Evolutionary conservation across 139 green algal genomes (phyloP).

Genomic region (Tetradesmus lagerheimii): DNA sequence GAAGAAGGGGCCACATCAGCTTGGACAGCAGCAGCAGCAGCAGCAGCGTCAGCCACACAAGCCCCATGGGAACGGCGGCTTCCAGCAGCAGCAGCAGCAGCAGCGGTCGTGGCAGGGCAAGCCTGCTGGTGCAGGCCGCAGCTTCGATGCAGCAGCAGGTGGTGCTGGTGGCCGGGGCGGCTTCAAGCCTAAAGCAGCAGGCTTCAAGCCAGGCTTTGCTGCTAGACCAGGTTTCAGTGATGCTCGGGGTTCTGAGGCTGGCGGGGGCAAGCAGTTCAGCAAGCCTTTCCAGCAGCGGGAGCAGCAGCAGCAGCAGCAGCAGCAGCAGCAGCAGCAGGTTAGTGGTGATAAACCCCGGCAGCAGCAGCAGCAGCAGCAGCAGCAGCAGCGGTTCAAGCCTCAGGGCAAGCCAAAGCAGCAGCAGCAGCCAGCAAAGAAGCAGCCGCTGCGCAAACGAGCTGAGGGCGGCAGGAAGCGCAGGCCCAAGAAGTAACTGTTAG

Average conservation of each 20-base stretch:
- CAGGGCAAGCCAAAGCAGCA: neutral
- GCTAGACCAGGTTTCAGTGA: neutral
- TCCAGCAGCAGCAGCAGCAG: slow-evolving; percentile 7
- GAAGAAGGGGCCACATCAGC: neutral
- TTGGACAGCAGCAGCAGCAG: slow-evolving; percentile 8
- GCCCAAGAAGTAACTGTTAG: slow-evolving; percentile 14
- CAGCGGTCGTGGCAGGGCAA: neutral
- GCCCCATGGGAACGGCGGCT: neutral
- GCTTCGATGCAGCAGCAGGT: neutral
- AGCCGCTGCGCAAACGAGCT: slow-evolving; percentile 19
- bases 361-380: neutral
- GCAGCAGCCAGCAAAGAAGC: slow-evolving; percentile 4
- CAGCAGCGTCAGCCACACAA: neutral
- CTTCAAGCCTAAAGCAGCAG: neutral
- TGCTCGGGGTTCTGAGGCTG: neutral
- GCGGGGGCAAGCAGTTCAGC: neutral
- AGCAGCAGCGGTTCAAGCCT: slow-evolving; percentile 1
- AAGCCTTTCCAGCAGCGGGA: neutral
- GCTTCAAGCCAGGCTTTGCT: neutral
- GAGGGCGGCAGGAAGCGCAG: slow-evolving; percentile 37
- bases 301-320: neutral
- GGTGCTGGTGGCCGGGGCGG: neutral
- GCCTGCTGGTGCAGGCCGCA: neutral
- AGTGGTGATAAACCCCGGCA: neutral
- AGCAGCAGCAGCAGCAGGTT: neutral